Percentiles rank a stretch among this genome's conserved stretches.
These are phyloP conservation scores for Tolypocladium guangdongense DNA, from an alignment of 2,329 filamentous ascomycete species.

Conservation along the genomic window DNA sequence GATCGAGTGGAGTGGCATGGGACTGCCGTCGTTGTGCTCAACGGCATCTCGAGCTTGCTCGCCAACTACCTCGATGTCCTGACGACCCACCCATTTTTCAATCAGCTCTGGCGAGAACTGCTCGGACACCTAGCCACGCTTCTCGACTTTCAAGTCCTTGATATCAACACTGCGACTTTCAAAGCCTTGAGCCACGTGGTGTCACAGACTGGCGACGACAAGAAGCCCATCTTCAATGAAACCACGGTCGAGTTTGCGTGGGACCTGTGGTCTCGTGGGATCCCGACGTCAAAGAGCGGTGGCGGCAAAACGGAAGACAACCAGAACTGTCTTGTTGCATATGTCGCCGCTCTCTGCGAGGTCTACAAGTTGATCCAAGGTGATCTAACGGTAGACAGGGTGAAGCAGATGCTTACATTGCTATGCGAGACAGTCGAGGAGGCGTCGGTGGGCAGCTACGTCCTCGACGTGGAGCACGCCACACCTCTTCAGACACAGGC, in stretches of 20 bases:
- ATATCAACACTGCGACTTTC: constrained; percentile 62
- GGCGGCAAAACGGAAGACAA: constrained; percentile 45
- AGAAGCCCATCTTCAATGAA: constrained; percentile 33
- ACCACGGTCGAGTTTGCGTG: constrained; percentile 51
- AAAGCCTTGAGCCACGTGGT: constrained; percentile 56
- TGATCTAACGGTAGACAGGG: constrained; percentile 49
- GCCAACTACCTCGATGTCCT: constrained; percentile 68
- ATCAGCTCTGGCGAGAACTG: constrained; percentile 64
- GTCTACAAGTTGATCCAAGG: constrained; percentile 65
- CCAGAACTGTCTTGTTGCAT: constrained; percentile 76
- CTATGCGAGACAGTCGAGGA: constrained; percentile 60
- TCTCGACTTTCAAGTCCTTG: constrained; percentile 52
- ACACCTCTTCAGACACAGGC: constrained; percentile 64
- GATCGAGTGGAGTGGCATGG: constrained; percentile 55
- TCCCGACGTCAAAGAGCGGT: constrained; percentile 37
- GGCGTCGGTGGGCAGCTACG: constrained; percentile 56
- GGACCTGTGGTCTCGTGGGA: constrained; percentile 57
- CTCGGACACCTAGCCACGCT: constrained; percentile 57
- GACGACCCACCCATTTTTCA: constrained; percentile 54
- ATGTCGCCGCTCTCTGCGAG: constrained; percentile 63
- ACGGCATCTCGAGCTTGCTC: constrained; percentile 61
- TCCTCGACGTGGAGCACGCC: constrained; percentile 60
- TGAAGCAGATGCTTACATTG: constrained; percentile 59
- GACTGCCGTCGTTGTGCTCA: constrained; percentile 63
- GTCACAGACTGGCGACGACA: constrained; percentile 33